Evolutionary conservation across 2,329 filamentous ascomycete genomes (phyloP), one percentile per base, ranked within the genome.

Genomic region (Dichotomopilus funicola): DNA sequence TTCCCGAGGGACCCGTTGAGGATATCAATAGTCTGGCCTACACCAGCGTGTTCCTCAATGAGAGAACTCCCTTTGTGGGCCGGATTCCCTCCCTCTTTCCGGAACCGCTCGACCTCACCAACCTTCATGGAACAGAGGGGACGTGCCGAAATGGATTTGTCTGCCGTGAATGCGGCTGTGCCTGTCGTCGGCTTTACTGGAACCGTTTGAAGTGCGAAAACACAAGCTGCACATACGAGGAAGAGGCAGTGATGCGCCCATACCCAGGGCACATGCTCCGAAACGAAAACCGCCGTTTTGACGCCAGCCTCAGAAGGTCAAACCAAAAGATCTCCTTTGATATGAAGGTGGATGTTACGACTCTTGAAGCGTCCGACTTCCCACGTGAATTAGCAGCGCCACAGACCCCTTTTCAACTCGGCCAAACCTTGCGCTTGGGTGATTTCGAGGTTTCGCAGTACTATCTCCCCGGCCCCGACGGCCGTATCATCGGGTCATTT

Each of bases 121-220:
- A 71, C 11, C 67, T 71, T 0, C 64, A 71, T 4, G 77, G 79
- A 3, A 76, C 78, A 0, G 76, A 80, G 9, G 70, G 72, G 2
- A 67, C 73, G 7, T 81, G 78, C 54, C 85, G 81, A 63, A 73
- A 74, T 50, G 87, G 87, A 0, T 79, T 89, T 47, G 80, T 87
- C 1, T 91, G 88, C 61, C 82, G 81, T 0, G 57, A 70, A 1
- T 91, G 88, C 60, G 71, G 74, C 0, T 77, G 80, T 42, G 88
- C 86, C 62, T 82, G 76, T 43, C 75, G 81, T 2, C 76, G 87
- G 1, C 72, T 78, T 11, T 68, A 75, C 31, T 91, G 86, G 84
- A 70, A 69, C 5, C 75, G 77, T 1, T 89, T 85, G 85, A 68
- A 71, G 33, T 91, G 86, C 57, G 72, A 76, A 44, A 79, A 61